phyloP scores from a whole-genome alignment of 352 stramenopile species.

The Globisporangium spinosum region DNA sequence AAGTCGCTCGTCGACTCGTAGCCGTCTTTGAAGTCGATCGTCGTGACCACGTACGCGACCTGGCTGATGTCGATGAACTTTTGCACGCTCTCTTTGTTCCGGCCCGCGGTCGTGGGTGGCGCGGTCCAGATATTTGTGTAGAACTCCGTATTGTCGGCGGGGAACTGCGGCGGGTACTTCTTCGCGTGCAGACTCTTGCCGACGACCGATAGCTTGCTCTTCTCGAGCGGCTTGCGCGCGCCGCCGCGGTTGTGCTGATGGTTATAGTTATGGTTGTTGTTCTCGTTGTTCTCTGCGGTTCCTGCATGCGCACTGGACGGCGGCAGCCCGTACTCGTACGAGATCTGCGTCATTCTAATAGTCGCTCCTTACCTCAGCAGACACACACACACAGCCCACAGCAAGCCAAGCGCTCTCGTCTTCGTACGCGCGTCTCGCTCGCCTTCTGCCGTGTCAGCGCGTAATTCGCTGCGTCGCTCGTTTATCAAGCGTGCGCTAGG shows the following conservation, averaged over 20 bases:
- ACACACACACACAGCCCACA: not conserved
- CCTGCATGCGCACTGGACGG: not conserved
- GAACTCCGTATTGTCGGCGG: slow-evolving; percentile 64
- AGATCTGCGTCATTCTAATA: slow-evolving; percentile 15
- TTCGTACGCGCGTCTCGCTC: not conserved
- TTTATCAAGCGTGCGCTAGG: not conserved
- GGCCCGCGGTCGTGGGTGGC: slow-evolving; percentile 18
- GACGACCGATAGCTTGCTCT: slow-evolving; percentile 42
- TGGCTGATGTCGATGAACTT: slow-evolving; percentile 78
- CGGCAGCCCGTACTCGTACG: slow-evolving; percentile 11
- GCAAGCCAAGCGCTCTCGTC: not conserved
- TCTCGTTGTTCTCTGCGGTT: not conserved
- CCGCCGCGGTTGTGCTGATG: slow-evolving; percentile 1
- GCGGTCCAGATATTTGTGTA: slow-evolving; percentile 80
- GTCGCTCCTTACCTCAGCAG: not conserved
- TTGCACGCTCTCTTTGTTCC: slow-evolving; percentile 23
- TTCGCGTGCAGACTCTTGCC: slow-evolving; percentile 37
- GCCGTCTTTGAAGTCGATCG: slow-evolving; percentile 66
- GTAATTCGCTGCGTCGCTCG: not conserved
- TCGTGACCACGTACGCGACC: slow-evolving; percentile 69
- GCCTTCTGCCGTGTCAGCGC: not conserved
- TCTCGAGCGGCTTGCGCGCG: slow-evolving; percentile 55
- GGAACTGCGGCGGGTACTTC: slow-evolving; percentile 24
- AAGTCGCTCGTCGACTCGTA: slow-evolving; percentile 35
- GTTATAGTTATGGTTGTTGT: not conserved